Evolutionary conservation across 768 basidiomycete genomes (phyloP).

Genomic region (Collybia nuda): DNA sequence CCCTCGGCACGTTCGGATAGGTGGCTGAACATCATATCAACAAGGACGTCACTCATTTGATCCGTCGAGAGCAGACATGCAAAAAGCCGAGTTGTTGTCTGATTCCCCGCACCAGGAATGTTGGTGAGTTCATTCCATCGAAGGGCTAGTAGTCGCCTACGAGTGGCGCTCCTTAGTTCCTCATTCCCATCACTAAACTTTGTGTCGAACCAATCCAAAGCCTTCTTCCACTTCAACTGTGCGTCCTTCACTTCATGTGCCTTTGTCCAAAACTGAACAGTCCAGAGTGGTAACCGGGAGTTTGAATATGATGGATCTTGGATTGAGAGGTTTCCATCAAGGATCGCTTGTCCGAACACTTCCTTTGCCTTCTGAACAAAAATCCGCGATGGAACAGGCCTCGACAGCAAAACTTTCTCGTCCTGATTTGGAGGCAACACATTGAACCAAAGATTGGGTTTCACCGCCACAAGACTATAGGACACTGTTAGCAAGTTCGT

Average conservation of each 20-base stretch:
- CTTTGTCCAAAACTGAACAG: neutral
- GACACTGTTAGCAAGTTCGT: neutral
- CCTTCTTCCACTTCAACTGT: neutral
- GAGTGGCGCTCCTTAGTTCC: neutral
- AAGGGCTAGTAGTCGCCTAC: neutral
- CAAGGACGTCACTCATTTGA: neutral
- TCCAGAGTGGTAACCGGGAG: slow-evolving; percentile 1
- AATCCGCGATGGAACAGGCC: neutral
- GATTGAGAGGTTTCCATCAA: slow-evolving; percentile 3
- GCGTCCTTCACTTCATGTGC: neutral
- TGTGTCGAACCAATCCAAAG: neutral
- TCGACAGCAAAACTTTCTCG: neutral
- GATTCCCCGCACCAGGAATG: neutral
- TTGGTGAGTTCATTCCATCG: too few species aligned
- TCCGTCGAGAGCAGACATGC: neutral
- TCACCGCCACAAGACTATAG: neutral
- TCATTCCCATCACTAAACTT: neutral
- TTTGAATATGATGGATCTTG: neutral
- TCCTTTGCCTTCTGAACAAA: neutral
- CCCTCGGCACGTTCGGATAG: slow-evolving; percentile 4
- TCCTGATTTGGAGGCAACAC: neutral
- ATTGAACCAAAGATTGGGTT: neutral
- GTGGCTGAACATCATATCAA: slow-evolving; percentile 11
- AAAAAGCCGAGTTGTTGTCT: neutral
- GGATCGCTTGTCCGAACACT: slow-evolving; percentile 1